Percentiles rank a stretch among this genome's conserved stretches.
Evolutionary conservation across 345 rosid genomes (phyloP).

Genomic region (Clausena lansium): DNA sequence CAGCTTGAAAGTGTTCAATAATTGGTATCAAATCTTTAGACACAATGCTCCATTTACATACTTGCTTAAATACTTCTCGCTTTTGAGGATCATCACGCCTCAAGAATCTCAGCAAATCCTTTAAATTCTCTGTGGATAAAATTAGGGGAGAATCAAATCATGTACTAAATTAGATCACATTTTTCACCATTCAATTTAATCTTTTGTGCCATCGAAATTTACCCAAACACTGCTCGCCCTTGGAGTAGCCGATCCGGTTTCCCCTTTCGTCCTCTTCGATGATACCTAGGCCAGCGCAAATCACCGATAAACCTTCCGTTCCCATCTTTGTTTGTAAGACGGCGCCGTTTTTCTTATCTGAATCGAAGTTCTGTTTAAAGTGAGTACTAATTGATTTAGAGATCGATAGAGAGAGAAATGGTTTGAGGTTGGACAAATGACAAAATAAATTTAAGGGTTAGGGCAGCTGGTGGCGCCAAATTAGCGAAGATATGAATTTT

Average conservation of each 20-base stretch:
- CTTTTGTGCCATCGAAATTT: background rate
- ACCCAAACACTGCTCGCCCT: slow-evolving; percentile 68
- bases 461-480: slow-evolving; percentile 31
- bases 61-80: slow-evolving; percentile 84
- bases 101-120: slow-evolving; percentile 77
- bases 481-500: slow-evolving; percentile 15
- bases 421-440: background rate
- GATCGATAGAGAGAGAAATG: background rate
- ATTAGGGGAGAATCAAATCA: background rate
- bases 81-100: slow-evolving; percentile 83
- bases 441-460: background rate
- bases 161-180: background rate
- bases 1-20: slow-evolving; percentile 63
- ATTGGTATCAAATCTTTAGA: slow-evolving; percentile 86
- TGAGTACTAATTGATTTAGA: background rate
- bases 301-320: slow-evolving; percentile 58
- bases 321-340: slow-evolving; percentile 31
- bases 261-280: slow-evolving; percentile 50
- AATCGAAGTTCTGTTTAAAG: background rate
- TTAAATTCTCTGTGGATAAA: slow-evolving; percentile 51
- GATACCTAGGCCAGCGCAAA: slow-evolving; percentile 68
- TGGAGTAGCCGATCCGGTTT: slow-evolving; percentile 52
- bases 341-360: background rate
- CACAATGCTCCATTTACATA: slow-evolving; percentile 79
- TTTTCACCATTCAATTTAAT: background rate